Percentiles rank a stretch among this genome's conserved stretches.
Evolutionary conservation across 371 early-diverging fungal species (phyloP).

Genomic region (Mortierella sp.): DNA sequence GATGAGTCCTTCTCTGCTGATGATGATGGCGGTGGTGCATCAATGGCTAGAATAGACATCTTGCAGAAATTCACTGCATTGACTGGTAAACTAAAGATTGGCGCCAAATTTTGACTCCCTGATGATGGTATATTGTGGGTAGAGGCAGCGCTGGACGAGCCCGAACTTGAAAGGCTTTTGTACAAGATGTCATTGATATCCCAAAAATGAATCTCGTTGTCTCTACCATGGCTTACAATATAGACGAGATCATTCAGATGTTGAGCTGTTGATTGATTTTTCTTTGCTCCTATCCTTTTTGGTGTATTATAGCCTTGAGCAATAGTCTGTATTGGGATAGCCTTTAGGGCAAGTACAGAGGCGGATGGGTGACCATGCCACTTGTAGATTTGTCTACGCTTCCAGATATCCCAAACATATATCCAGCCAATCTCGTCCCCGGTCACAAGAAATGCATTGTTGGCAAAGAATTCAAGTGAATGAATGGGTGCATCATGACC

Average conservation of each 20-base stretch:
- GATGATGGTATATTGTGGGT: too few relatives aligned
- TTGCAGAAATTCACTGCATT: constrained; percentile 58
- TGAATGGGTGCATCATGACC: constrained; percentile 50
- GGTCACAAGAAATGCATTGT: constrained; percentile 37
- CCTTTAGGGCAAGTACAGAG: constrained; percentile 30
- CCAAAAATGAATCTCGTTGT: constrained; percentile 54
- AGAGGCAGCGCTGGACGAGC: too few relatives aligned
- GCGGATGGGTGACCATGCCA: constrained; percentile 53
- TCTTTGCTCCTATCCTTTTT: not conserved
- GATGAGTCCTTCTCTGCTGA: too few relatives aligned
- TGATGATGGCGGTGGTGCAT: not conserved
- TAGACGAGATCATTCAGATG: constrained; percentile 8
- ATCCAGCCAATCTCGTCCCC: constrained; percentile 55
- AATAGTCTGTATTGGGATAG: constrained; percentile 13
- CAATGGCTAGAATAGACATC: constrained; percentile 34
- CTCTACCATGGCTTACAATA: constrained; percentile 54
- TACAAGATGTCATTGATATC: constrained; percentile 36
- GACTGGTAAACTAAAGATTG: constrained; percentile 47
- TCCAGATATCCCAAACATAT: constrained; percentile 55
- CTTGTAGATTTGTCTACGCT: constrained; percentile 39
- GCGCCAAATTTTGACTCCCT: not conserved
- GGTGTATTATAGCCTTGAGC: not conserved
- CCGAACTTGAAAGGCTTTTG: not conserved
- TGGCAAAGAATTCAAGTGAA: constrained; percentile 44
- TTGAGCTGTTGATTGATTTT: not conserved